Evolutionary conservation across 108 stramenopile species (phyloP), one percentile per base, ranked within the genome.

Genomic region (Pseudonitzschia delicatissima): DNA sequence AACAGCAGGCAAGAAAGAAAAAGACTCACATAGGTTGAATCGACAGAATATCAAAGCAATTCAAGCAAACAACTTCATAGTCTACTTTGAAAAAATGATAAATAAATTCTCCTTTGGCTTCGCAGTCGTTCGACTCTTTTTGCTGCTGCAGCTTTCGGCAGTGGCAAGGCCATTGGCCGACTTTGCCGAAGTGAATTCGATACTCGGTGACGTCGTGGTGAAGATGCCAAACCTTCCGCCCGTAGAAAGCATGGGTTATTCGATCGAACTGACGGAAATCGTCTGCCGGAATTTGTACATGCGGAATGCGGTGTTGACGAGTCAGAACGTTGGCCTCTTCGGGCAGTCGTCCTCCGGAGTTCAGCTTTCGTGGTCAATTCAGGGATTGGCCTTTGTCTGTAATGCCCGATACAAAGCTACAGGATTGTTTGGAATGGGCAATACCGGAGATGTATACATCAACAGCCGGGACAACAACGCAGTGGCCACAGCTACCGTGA

Each of bases 381-480:
- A 55, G 0, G 4, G 34, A 11, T 0, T 75, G 63, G 74, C 62
- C 27, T 48, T 75, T 59, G 27, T 36, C 0, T 75, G 74, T 42
- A 33, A 44, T 7, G 74, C 74, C 5, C n/a, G 40, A 4, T 75
- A 75, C 37, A 33, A 62, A 15, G 68, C 53, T n/a, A 13, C 51
- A 17, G 66, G 74, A 53, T 9, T 34, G 34, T n/a, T 75, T 0
- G 47, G 45, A 7, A 40, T 75, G 20, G 57, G 21, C 36, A 67
- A 67, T 31, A n/a, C 27, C 13, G 74, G 74, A 2, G 23, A 53
- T 28, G 67, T 67, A 0, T 50, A 64, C 6, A 45, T 75, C 29
- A 23, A 42, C 34, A 65, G 57, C 35, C 35, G 40, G 3, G 55
- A 49, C 25, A 75, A 66, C 37, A 11, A 57, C 5, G 63, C 45